Base-by-base conservation (phyloP, 805 yeast genomes). In the Blastobotrys robertii region DNA sequence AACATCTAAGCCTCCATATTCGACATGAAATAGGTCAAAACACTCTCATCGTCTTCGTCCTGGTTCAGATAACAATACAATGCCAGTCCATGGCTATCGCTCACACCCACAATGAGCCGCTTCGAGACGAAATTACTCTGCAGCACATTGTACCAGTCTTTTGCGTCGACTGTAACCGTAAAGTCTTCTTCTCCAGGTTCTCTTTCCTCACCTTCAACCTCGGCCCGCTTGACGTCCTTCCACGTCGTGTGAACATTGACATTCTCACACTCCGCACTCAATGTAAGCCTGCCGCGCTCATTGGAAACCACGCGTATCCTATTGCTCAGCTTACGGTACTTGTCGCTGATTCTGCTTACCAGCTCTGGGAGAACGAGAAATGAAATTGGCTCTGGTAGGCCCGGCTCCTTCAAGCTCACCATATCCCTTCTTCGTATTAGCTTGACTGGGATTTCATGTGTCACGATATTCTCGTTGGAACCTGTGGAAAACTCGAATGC, bases 341-440 rank as follows among this genome's bases (percentile, higher is more conserved):
- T 52, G 31, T 62, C 67, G 41, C 60, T 50, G n/a, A 63, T 35
- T 52, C 53, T 7, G 46, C 46, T 47, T 50, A 48, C 53, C 30
- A 12, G 12, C 14, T 12, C 34, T 3, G 34, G 34, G 4, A 12
- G 34, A 3, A 12, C 34, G 4, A 33, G 35, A 59, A 45, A 73
- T 71, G 31, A 69, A 55, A 47, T 41, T 43, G 59, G 33, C 25
- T 25, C 25, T 12, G 60, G 50, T 42, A 62, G 19, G 50, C 70
- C 25, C 4, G 25, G 25, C 25, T 19, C 25, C 6, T 19, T 19
- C 25, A 19, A 19, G 25, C 25, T 19, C 25, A 19, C 25, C 25
- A 19, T 19, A 19, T 19, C 25, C 6, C 25, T 19, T 19, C 25
- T 19, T 6, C 25, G 4, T 19, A 19, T 19, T 19, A 19, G 25